Percentiles rank a stretch among this genome's conserved stretches.
Conservation (phyloP, 305 asterid genomes). For the Euphrasia arctica region DNA sequence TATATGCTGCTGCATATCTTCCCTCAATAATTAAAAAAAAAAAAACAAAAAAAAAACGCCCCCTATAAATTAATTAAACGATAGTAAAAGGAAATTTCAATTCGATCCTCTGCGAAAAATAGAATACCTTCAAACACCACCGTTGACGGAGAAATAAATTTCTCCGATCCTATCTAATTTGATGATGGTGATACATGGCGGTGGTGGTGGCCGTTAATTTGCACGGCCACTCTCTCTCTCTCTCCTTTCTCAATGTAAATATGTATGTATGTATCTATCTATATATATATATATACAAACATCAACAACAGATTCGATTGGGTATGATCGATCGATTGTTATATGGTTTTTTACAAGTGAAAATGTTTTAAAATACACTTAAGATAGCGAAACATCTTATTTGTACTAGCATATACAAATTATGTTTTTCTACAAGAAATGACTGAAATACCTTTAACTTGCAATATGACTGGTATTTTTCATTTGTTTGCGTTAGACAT, state of each 20-base stretch:
- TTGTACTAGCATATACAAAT: no score
- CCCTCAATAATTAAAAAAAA: no score
- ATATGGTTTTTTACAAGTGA: conserved; percentile 17
- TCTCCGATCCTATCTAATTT: conserved; percentile 14
- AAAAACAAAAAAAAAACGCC: conserved; percentile 23
- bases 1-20: conserved; percentile 75
- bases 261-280: conserved; percentile 20
- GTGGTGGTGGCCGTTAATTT: conserved; percentile 46
- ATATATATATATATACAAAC: conserved; percentile 17
- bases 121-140: conserved; percentile 40
- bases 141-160: conserved; percentile 34
- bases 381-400: no score
- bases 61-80: conserved; percentile 14
- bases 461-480: no score
- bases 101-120: conserved; percentile 14
- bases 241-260: conserved; percentile 22
- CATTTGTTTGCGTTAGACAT: no score
- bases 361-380: background rate
- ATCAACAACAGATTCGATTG: conserved; percentile 25
- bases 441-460: no score
- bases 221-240: conserved; percentile 49
- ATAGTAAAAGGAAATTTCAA: conserved; percentile 13
- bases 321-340: conserved; percentile 25
- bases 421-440: no score
- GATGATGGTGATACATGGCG: conserved; percentile 17